These are phyloP conservation scores for Phytopythium ostracodes DNA, from an alignment of 352 stramenopile species.

Conservation along the genomic window DNA sequence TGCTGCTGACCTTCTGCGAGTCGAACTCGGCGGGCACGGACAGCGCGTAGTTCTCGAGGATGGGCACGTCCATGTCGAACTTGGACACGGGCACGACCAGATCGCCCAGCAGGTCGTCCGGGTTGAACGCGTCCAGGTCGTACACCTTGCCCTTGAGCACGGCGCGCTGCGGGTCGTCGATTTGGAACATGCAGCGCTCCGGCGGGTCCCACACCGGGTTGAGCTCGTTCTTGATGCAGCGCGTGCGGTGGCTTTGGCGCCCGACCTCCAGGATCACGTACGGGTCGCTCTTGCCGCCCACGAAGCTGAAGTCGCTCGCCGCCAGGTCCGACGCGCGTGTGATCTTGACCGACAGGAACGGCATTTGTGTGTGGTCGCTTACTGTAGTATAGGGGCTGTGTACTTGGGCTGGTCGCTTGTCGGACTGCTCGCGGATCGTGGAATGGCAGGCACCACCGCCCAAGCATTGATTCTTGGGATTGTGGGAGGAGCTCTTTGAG, in stretches of 20 bases:
- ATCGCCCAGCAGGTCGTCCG: conserved; percentile 58
- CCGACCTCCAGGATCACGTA: conserved; percentile 63
- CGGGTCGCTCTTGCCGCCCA: conserved; percentile 65
- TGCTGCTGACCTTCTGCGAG: conserved; percentile 39
- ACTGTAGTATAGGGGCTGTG: no score
- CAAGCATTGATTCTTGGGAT: not conserved
- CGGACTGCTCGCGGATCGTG: not conserved
- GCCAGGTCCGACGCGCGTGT: conserved; percentile 44
- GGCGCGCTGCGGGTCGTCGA: conserved; percentile 33
- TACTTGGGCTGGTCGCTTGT: not conserved
- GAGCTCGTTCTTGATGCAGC: conserved; percentile 56
- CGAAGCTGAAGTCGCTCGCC: conserved; percentile 53
- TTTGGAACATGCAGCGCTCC: conserved; percentile 58
- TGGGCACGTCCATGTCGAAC: conserved; percentile 37
- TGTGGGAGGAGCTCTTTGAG: no score
- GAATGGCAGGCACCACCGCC: not conserved
- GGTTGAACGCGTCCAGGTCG: conserved; percentile 62
- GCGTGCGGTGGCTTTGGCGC: conserved; percentile 46
- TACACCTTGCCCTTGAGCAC: conserved; percentile 56
- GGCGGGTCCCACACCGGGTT: conserved; percentile 59
- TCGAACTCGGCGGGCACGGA: conserved; percentile 38
- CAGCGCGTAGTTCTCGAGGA: conserved; percentile 48
- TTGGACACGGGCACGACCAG: conserved; percentile 48
- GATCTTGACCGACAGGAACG: conserved; percentile 48
- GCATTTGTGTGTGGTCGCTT: conserved; percentile 21